Conservation (phyloP, 2,329 filamentous ascomycete genomes). For the Exophiala dermatitidis region DNA sequence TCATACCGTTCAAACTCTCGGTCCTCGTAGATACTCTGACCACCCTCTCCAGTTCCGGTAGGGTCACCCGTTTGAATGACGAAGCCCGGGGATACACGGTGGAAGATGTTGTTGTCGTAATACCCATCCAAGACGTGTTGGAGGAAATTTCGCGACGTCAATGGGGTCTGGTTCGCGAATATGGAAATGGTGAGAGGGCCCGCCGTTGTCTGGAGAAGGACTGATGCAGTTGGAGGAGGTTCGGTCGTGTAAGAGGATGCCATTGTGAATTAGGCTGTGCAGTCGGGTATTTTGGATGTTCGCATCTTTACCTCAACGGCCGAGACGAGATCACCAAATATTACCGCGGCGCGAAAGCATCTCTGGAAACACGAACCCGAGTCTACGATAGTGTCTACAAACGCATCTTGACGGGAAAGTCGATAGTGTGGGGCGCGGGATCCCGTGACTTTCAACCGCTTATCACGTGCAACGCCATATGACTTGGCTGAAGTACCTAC, state of each 20-base stretch:
- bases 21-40: conserved; percentile 85
- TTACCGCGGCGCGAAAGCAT: too few species aligned
- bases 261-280: conserved; percentile 48
- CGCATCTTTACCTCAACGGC: too few species aligned
- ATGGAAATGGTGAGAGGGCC: conserved; percentile 88
- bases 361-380: too few species aligned
- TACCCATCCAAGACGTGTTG: conserved; percentile 93
- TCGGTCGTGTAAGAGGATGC: conserved; percentile 89
- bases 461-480: too few species aligned
- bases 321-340: too few species aligned
- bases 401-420: too few species aligned
- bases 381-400: too few species aligned
- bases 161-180: conserved; percentile 87
- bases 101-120: conserved; percentile 89
- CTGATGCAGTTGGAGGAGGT: conserved; percentile 86
- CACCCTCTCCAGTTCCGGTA: conserved; percentile 68
- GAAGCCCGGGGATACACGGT: conserved; percentile 85
- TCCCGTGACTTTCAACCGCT: too few species aligned
- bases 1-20: conserved; percentile 36
- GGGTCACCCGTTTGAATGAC: conserved; percentile 93
- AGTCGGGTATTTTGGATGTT: neutral
- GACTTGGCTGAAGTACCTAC: too few species aligned
- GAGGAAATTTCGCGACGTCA: conserved; percentile 90
- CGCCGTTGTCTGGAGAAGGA: conserved; percentile 78
- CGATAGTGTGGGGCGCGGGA: too few species aligned